Base-by-base conservation (phyloP, 1,139 yeast genomes). In the Petasospora rhodanensis region DNA sequence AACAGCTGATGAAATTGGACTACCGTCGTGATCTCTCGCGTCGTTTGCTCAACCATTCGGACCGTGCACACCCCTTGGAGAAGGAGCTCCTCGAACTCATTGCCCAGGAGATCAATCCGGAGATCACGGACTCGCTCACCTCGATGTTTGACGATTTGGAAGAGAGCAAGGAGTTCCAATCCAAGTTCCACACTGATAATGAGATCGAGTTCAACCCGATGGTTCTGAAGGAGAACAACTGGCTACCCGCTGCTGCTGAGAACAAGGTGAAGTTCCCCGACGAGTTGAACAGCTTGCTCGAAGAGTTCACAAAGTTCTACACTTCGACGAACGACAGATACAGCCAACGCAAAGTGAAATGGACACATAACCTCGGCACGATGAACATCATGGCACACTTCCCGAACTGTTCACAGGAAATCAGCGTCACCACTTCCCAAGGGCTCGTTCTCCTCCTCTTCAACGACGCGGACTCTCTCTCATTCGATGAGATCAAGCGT, bases 1-100 rank as follows among this genome's bases (percentile, higher is more conserved):
- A 60, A 26, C 41, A 47, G 6, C 62, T 63, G 35, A 52, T 58
- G 25, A 55, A 52, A 18, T 45, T 46, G n/a, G 36, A 32, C 19
- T 63, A 61, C 44, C 56, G 61, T 37, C 51, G 54, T 27, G 62
- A 60, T 34, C 43, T 64, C 8, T 58, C 66, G 2, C 54, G 52
- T 32, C 53, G 70, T n/a, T 42, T 64, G 6, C 44, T 64, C 4
- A 52, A 52, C 14, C 45, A 51, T 17, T 51, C 54, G 15, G 38
- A 56, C 1, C 53, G 50, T 9, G 48, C 51, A 19, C 32, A 47
- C 2, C 48, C 45, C 8, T 47, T 54, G 3, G 66, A 62, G 34
- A 37, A 47, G 7, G 32, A 41, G 8, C 40, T 61, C 29, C 40
- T 63, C 8, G 24, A 44, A 1, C 40, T 46, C 15, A 41, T 64